Conservation (phyloP, 306 rosid genomes). For the Purshia tridentata region DNA sequence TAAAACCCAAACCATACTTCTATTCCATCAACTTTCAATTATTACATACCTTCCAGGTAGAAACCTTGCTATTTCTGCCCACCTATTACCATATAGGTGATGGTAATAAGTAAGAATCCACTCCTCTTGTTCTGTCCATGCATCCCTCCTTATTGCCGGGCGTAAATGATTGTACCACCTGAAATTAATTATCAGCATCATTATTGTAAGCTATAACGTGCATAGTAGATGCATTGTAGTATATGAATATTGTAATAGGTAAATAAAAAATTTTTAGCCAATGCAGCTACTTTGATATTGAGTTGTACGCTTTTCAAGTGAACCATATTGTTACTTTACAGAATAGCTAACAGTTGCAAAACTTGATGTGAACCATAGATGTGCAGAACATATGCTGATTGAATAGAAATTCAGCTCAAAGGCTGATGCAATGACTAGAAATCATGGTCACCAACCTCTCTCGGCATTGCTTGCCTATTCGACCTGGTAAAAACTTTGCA, state of each 20-base stretch:
- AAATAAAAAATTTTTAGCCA: not conserved
- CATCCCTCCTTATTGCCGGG: constrained; percentile 50
- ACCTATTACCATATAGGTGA: constrained; percentile 54
- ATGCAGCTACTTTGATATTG: not conserved
- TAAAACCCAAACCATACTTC: not conserved
- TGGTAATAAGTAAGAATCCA: constrained; percentile 39
- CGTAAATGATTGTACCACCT: constrained; percentile 71
- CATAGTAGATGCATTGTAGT: not conserved
- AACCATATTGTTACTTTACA: not conserved
- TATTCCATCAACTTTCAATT: not conserved
- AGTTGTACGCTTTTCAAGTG: not conserved
- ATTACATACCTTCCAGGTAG: constrained; percentile 66
- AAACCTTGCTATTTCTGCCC: constrained; percentile 67
- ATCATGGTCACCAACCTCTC: constrained; percentile 44
- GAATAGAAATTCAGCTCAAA: not conserved
- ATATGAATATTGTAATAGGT: not conserved
- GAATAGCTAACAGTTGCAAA: not conserved
- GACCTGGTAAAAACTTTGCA: constrained; percentile 54
- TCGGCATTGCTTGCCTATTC: constrained; percentile 72
- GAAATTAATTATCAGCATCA: constrained; percentile 19
- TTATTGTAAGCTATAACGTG: not conserved
- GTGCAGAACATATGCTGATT: not conserved
- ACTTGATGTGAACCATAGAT: not conserved
- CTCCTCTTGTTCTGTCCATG: constrained; percentile 63
- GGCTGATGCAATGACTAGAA: constrained; percentile 1